phyloP scores from a whole-genome alignment of 306 rosid genomes.

The Glycine tomentella region DNA sequence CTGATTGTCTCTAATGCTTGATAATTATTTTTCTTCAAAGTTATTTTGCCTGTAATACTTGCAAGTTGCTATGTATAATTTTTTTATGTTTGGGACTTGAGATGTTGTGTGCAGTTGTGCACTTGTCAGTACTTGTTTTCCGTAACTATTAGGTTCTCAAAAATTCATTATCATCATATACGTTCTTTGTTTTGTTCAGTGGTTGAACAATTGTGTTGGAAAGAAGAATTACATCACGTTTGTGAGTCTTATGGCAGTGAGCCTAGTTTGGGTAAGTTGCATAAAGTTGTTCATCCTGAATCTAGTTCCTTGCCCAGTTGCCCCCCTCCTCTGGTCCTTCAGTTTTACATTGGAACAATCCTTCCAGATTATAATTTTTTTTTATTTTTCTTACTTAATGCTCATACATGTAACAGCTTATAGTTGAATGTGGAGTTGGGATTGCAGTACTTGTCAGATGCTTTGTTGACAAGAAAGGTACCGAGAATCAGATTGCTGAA shows the following conservation, averaged over 20 bases:
- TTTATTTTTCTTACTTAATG: slow-evolving; percentile 32
- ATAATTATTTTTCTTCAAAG: slow-evolving; percentile 1
- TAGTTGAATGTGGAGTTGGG: slow-evolving; percentile 81
- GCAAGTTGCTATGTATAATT: slow-evolving; percentile 8
- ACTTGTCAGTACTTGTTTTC: background rate
- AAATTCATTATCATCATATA: slow-evolving; percentile 16
- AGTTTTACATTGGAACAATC: background rate
- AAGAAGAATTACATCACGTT: slow-evolving; percentile 78
- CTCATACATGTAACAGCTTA: slow-evolving; percentile 59
- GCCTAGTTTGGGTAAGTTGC: slow-evolving; percentile 77
- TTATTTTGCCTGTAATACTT: background rate
- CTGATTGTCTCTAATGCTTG: slow-evolving; percentile 8
- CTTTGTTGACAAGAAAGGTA: slow-evolving; percentile 76
- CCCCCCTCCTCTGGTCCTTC: background rate
- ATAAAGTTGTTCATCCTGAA: slow-evolving; percentile 31
- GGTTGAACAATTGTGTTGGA: slow-evolving; percentile 91
- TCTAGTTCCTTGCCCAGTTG: background rate
- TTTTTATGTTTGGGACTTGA: slow-evolving; percentile 17
- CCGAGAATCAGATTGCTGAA: slow-evolving; percentile 67
- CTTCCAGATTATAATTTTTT: background rate
- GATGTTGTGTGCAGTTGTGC: background rate
- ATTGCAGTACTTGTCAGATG: slow-evolving; percentile 80
- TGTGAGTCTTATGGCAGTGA: slow-evolving; percentile 83
- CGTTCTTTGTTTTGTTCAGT: slow-evolving; percentile 57
- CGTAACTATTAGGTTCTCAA: slow-evolving; percentile 34